Base-by-base conservation (phyloP, 768 basidiomycete species). In the Boletus barrowsii region DNA sequence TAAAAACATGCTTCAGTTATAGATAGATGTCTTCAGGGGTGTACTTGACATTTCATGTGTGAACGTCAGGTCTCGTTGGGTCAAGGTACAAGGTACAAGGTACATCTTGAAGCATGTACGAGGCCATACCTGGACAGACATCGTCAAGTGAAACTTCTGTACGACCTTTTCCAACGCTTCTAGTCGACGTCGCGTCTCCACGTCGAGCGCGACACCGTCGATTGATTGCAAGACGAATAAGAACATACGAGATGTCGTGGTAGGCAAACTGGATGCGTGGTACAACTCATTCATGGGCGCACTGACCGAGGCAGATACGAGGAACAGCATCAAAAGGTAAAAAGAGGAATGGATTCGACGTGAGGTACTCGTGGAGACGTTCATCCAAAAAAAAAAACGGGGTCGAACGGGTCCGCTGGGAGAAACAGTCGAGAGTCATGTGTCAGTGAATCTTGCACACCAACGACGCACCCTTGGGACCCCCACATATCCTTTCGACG, bases 241-340 rank as follows among this genome's bases (percentile, higher is more conserved):
- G 72, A 68, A 81, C 77, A 68, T 79, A 81, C 10, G 80, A 79
- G 10, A 76, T 71, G 63, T 80, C 78, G 61, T 82, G 77, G 64
- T 81, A 81, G n/a, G 80, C 79, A 63, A 82, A 80, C 74, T 81
- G 43, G 2, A 10, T 13, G 11, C 13, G 14, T 24, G 2, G 8
- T 8, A 29, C 29, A 29, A 29, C 26, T 8, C 8, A 26, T 8
- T 8, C 26, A 33, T 14, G 33, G 14, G 13, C 33, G 18, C 48
- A 71, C 68, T 79, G 77, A 1, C 79, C 84, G 11, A 84, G 74
- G 51, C 85, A 86, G 55, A 84, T 82, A 10, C 86, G 74, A 7
- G 84, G 85, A 1, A 83, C 86, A 0, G 83, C 83, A 53, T 86
- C 85, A 70, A 87, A 87, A 0, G 86, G 84, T 5, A 82, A 68